A percentile compares a stretch with the other conserved stretches of the same genome.
Conservation (phyloP, 192 early-diverging fungal species). For the Coemansia sp. region DNA sequence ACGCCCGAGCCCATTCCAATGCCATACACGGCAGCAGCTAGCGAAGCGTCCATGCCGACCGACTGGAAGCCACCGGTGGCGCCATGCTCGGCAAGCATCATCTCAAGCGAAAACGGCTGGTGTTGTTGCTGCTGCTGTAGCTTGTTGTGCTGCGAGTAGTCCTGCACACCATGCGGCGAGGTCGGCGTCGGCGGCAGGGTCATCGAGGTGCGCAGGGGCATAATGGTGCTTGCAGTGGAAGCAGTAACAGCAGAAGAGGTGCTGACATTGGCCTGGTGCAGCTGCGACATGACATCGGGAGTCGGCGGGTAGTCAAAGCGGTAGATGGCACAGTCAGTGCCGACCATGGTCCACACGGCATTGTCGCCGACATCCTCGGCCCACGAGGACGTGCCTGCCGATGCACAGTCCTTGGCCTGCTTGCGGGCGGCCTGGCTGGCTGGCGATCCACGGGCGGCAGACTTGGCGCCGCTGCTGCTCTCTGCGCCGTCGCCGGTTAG, state of each 20-base stretch:
- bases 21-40: slow-evolving; percentile 43
- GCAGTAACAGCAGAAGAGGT: not conserved
- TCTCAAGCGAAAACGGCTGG: slow-evolving; percentile 24
- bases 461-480: slow-evolving; percentile 4
- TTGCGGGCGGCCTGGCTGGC: slow-evolving; percentile 24
- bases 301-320: slow-evolving; percentile 41
- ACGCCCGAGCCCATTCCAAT: slow-evolving; percentile 22
- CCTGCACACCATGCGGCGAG: slow-evolving; percentile 23
- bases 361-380: slow-evolving; percentile 82
- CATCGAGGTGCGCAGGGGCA: slow-evolving; percentile 49
- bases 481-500: slow-evolving; percentile 13
- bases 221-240: slow-evolving; percentile 1
- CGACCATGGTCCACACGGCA: slow-evolving; percentile 92
- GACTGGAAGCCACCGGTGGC: slow-evolving; percentile 15
- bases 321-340: slow-evolving; percentile 61
- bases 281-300: slow-evolving; percentile 17
- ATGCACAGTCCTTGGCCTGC: slow-evolving; percentile 36
- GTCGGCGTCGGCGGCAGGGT: slow-evolving; percentile 40
- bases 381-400: slow-evolving; percentile 59
- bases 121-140: slow-evolving; percentile 20
- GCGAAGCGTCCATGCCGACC: slow-evolving; percentile 25
- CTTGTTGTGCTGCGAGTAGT: slow-evolving; percentile 47
- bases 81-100: slow-evolving; percentile 26
- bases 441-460: slow-evolving; percentile 14
- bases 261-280: slow-evolving; percentile 11